A percentile compares a stretch with the other conserved stretches of the same genome.
These are phyloP conservation scores for Aphanomyces stellatus DNA, from an alignment of 352 stramenopile genomes.

Conservation along the genomic window DNA sequence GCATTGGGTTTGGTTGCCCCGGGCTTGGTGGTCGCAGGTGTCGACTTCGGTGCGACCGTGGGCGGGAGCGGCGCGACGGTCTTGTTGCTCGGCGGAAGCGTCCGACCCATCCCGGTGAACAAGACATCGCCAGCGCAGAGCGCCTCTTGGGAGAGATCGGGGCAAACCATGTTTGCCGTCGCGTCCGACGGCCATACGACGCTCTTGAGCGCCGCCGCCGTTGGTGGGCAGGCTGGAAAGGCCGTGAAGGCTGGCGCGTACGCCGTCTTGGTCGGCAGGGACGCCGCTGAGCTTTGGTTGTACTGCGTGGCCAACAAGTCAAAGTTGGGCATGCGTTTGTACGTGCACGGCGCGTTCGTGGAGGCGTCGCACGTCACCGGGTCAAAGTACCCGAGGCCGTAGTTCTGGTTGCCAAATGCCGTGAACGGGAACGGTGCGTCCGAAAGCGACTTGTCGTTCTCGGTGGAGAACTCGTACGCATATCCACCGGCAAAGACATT, in stretches of 20 bases:
- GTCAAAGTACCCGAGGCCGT: conserved; percentile 79
- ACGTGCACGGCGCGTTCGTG: conserved; percentile 38
- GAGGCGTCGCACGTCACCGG: conserved; percentile 68
- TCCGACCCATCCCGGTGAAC: background rate
- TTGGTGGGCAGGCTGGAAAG: conserved; percentile 25
- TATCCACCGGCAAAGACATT: conserved; percentile 60
- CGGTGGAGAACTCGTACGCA: conserved; percentile 77
- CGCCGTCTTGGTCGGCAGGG: background rate
- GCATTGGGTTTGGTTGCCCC: no score
- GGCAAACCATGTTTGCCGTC: conserved; percentile 13
- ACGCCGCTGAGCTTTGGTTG: background rate
- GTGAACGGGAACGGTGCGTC: conserved; percentile 63
- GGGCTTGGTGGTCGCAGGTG: no score
- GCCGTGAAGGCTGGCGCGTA: conserved; percentile 9
- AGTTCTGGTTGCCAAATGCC: conserved; percentile 63
- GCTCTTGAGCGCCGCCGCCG: conserved; percentile 29
- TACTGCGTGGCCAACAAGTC: conserved; percentile 44
- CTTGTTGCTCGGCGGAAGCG: background rate
- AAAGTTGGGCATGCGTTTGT: conserved; percentile 73
- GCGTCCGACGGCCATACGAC: conserved; percentile 26
- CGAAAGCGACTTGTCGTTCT: conserved; percentile 51
- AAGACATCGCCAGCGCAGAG: conserved; percentile 13
- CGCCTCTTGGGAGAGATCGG: conserved; percentile 9
- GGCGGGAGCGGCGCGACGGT: background rate
- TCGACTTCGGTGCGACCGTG: background rate